Base-by-base conservation (phyloP, 2,329 filamentous ascomycete species). In the Penicillium fuscoglaucum region DNA sequence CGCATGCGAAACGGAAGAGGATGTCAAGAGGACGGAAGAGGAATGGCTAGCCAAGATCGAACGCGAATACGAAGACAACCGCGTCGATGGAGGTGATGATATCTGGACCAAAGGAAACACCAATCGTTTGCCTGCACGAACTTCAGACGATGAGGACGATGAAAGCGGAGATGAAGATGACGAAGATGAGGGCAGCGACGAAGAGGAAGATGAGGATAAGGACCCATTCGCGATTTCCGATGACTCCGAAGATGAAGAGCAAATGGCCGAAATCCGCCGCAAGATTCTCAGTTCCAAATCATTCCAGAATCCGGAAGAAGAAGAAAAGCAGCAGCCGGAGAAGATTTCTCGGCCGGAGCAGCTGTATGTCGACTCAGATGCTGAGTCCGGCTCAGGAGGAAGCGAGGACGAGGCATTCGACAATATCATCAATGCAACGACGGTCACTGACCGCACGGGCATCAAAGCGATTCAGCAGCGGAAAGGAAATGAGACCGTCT, bases 91-190 rank as follows among this genome's bases (percentile, higher is more conserved):
- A 21, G 69, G 67, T 44, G 85, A 87, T 54, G 91, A 96, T 77
- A 87, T 91, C 58, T 98, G 93, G 95, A 89, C 87, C n/a, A 88
- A 86, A 12, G 93, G 93, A 7, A 98, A 98, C 68, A 86, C 89
- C 67, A 98, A 98, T 70, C 83, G 89, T 61, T 78, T 84, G 68
- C 76, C 74, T 33, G 71, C 81, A 3, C 61, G 63, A 26, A 80
- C 81, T 45, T 85, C 84, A 37, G 83, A 86, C 5, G 84, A 86
- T 7, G 72, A 68, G 10, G 76, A 77, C 0, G 76, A 77, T 0
- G 79, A 80, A 1, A 78, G 79, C 0, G 79, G 79, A 2, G 78
- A 76, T 0, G 76, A 79, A 1, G 77, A 80, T 1, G 79, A 78
- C 0, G 78, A 78, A 2, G 76, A 79, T 2, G 76, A 79, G 0